Conservation (phyloP, 345 rosid genomes). For the Passiflora organensis region DNA sequence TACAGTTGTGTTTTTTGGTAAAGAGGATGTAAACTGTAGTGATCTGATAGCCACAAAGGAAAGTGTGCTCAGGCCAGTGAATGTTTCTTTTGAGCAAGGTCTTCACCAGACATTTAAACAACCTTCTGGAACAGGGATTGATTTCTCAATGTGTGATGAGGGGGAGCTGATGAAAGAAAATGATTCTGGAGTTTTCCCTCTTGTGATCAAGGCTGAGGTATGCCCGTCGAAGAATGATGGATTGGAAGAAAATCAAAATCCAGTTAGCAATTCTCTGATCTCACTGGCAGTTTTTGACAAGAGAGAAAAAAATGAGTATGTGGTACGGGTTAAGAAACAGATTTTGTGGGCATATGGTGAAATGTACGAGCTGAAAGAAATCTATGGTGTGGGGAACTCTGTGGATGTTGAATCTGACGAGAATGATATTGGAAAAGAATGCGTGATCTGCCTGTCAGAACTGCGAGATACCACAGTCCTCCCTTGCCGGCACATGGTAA, state of each 20-base stretch:
- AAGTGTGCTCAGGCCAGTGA: slow-evolving; percentile 49
- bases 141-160: slow-evolving; percentile 61
- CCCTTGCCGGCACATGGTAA: slow-evolving; percentile 98
- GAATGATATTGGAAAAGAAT: slow-evolving; percentile 83
- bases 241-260: slow-evolving; percentile 23
- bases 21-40: slow-evolving; percentile 61
- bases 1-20: slow-evolving; percentile 67
- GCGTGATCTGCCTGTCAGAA: slow-evolving; percentile 91
- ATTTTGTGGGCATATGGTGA: slow-evolving; percentile 66
- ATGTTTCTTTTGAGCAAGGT: slow-evolving; percentile 60
- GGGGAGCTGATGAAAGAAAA: slow-evolving; percentile 36
- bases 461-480: slow-evolving; percentile 88
- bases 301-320: slow-evolving; percentile 59
- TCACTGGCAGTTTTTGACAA: slow-evolving; percentile 71
- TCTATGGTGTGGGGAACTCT: slow-evolving; percentile 85
- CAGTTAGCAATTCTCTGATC: slow-evolving; percentile 51
- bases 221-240: slow-evolving; percentile 6
- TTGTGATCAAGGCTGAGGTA: slow-evolving; percentile 78
- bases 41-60: slow-evolving; percentile 54
- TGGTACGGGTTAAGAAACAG: slow-evolving; percentile 64
- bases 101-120: slow-evolving; percentile 82
- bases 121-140: slow-evolving; percentile 70
- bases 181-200: slow-evolving; percentile 48
- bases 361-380: slow-evolving; percentile 92
- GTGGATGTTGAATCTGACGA: slow-evolving; percentile 64